Evolutionary conservation across 768 basidiomycete genomes (phyloP).

Genomic region (Podaxis sp.): DNA sequence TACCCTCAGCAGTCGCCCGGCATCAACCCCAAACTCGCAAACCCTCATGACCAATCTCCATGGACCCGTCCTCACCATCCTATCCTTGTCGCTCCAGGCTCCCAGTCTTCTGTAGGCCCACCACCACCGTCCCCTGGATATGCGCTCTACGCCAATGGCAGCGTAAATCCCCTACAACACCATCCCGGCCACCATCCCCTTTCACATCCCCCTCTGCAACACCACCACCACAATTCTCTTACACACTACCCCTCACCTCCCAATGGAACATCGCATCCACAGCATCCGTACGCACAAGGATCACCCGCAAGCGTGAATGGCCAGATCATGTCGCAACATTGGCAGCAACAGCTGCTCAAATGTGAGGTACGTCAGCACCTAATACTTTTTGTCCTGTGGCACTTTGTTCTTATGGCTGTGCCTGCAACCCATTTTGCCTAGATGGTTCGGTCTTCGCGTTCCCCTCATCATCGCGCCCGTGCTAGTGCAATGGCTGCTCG

Average conservation of each 20-base stretch:
- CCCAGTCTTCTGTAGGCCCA: slow-evolving; percentile 56
- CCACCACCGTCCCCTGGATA: slow-evolving; percentile 75
- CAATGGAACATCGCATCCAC: slow-evolving; percentile 58
- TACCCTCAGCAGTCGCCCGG: slow-evolving; percentile 84
- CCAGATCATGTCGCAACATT: slow-evolving; percentile 76
- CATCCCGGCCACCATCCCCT: slow-evolving; percentile 56
- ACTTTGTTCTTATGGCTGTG: slow-evolving; percentile 35
- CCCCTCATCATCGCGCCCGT: slow-evolving; percentile 92
- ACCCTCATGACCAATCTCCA: slow-evolving; percentile 72
- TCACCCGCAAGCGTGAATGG: slow-evolving; percentile 60
- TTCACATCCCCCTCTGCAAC: slow-evolving; percentile 53
- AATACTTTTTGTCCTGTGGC: slow-evolving; percentile 12
- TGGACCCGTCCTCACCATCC: slow-evolving; percentile 66
- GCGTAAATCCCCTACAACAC: slow-evolving; percentile 60
- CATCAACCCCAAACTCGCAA: slow-evolving; percentile 72
- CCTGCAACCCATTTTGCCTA: slow-evolving; percentile 28
- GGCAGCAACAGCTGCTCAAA: slow-evolving; percentile 92
- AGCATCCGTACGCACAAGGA: slow-evolving; percentile 39
- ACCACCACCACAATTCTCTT: slow-evolving; percentile 79
- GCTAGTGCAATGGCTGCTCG: slow-evolving; percentile 94
- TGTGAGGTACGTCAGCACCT: slow-evolving; percentile 69
- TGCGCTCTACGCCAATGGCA: slow-evolving; percentile 72
- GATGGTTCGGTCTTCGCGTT: slow-evolving; percentile 83
- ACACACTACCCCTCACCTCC: slow-evolving; percentile 82
- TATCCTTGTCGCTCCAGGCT: slow-evolving; percentile 44